These are phyloP conservation scores for Hibiscus trionum DNA, from an alignment of 345 rosid genomes.

Conservation along the genomic window DNA sequence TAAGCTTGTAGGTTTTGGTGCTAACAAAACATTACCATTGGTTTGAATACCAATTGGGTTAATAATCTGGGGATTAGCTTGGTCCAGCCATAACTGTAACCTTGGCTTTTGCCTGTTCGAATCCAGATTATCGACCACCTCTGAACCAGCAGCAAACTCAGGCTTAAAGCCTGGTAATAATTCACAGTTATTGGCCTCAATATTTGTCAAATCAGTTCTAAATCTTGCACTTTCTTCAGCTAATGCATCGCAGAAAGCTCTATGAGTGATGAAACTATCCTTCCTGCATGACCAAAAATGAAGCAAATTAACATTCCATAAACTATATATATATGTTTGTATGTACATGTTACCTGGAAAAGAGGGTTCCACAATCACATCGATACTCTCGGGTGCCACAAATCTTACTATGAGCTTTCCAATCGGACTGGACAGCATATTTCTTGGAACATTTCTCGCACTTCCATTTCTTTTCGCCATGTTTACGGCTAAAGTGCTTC, in stretches of 20 bases:
- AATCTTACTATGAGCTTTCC: conserved; percentile 87
- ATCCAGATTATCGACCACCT: conserved; percentile 13
- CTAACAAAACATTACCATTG: conserved; percentile 16
- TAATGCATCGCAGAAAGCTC: conserved; percentile 94
- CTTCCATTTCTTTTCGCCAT: conserved; percentile 20
- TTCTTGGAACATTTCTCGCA: conserved; percentile 70
- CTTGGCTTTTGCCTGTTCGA: conserved; percentile 24
- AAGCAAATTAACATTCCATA: background rate
- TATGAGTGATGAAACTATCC: conserved; percentile 90
- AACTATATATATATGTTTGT: no score
- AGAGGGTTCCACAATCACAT: conserved; percentile 89
- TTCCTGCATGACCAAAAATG: conserved; percentile 44
- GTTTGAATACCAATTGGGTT: conserved; percentile 13
- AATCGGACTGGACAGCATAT: conserved; percentile 86
- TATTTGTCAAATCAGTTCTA: conserved; percentile 14
- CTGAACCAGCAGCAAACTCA: conserved; percentile 21
- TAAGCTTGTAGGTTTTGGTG: conserved; percentile 19
- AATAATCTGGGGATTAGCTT: conserved; percentile 17
- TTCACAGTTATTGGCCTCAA: conserved; percentile 18
- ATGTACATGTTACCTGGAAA: conserved; percentile 51
- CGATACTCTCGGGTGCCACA: conserved; percentile 83
- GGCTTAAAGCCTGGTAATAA: conserved; percentile 24
- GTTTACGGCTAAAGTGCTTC: conserved; percentile 14
- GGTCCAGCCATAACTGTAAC: conserved; percentile 41
- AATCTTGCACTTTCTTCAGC: conserved; percentile 65